Base-by-base conservation (phyloP, 1,284 basidiomycete species). In the Rhodotorula mucilaginosa region DNA sequence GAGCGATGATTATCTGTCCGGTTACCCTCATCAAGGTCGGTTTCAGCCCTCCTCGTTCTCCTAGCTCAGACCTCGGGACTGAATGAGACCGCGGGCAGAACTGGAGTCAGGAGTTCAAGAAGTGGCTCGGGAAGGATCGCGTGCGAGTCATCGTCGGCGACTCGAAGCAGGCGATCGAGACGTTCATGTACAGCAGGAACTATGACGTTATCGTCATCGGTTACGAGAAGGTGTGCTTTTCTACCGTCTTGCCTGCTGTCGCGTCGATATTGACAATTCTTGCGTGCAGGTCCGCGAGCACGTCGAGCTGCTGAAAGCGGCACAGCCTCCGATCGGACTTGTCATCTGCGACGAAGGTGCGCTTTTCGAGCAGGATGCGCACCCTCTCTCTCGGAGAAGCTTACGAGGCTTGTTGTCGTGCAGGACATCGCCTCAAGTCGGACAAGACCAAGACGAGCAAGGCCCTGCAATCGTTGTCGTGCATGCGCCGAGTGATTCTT, bases 261-360 rank as follows among this genome's bases (percentile, higher is more conserved):
- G 19, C 3, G 23, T 46, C 26, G 16, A 10, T 16, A 13, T 26
- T 58, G 46, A 52, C 44, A 15, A 2, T 13, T 4, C 48, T 51
- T 1, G 6, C 34, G 1, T 49, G 57, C n/a, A 62, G 69, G 51
- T 34, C 31, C 51, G 18, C 5, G 26, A 58, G 1, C 71, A 74
- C 39, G 83, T 83, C 62, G 81, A 82, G 60, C 70, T 79, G 26
- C 74, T 85, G 57, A 79, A 80, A 29, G 79, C 77, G 7, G 81
- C 81, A 54, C 78, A 81, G 64, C 94, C 94, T 16, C 89, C 91
- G 1, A 91, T 99, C 75, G 97, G 91, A 12, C 83, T 99, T 2
- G 90, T 99, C 72, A 86, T 99, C 46, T 98, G 96, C 78, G 97
- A 99, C 79, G 97, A 99, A 85, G 93, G 90, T 88, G 47, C 47